Percentiles rank a stretch among this genome's conserved stretches.
Evolutionary conservation across 805 yeast genomes (phyloP).

Genomic region (Helenozyma rhizophorensis): DNA sequence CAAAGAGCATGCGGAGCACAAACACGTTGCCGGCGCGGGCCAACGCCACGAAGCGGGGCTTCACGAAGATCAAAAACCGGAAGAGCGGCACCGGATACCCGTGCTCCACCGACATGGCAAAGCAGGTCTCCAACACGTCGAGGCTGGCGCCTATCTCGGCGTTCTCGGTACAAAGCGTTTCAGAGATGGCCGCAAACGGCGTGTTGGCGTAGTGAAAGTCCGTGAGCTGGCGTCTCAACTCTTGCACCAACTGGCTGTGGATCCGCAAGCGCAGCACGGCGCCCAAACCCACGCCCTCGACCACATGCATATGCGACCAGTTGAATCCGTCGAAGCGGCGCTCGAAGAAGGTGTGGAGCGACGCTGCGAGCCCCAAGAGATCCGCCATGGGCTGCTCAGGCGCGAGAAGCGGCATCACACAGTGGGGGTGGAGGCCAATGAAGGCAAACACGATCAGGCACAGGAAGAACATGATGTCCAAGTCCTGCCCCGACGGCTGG

Average conservation of each 20-base stretch:
- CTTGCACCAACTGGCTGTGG: not conserved
- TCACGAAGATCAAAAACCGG: constrained; percentile 21
- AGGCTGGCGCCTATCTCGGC: constrained; percentile 7
- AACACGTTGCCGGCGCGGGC: constrained; percentile 18
- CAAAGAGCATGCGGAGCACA: constrained; percentile 23
- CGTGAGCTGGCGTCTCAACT: constrained; percentile 3
- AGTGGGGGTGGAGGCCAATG: constrained; percentile 29
- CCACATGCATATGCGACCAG: too few relatives aligned
- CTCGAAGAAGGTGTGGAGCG: too few relatives aligned
- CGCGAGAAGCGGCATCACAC: constrained; percentile 23
- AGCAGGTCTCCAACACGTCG: constrained; percentile 10
- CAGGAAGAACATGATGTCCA: constrained; percentile 8
- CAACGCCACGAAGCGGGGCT: constrained; percentile 14
- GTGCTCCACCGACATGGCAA: constrained; percentile 10
- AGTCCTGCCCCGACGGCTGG: constrained; percentile 2
- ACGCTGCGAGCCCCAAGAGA: too few relatives aligned
- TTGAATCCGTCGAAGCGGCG: too few relatives aligned
- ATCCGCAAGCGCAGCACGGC: too few relatives aligned
- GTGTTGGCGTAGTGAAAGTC: constrained; percentile 3
- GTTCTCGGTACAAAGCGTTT: constrained; percentile 7
- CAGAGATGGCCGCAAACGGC: constrained; percentile 7
- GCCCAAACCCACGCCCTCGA: too few relatives aligned
- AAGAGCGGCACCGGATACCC: constrained; percentile 31
- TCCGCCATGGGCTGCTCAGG: too few relatives aligned
- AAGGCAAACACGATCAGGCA: constrained; percentile 24